Evolutionary conservation across 352 stramenopile species (phyloP).

Genomic region (Pseudoperonospora humuli): DNA sequence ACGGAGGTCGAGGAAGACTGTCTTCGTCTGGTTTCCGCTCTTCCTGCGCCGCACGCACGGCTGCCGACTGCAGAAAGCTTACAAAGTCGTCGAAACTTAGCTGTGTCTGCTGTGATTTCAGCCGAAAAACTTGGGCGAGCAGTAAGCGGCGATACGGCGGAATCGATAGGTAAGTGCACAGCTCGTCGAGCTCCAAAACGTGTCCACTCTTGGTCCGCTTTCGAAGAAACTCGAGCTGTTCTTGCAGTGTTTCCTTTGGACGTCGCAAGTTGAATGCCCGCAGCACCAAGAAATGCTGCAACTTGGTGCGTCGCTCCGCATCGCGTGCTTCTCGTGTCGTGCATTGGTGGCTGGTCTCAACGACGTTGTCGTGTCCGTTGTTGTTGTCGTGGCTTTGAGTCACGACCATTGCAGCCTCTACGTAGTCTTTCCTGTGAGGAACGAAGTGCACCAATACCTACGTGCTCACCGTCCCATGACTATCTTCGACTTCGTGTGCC

Average conservation of each 20-base stretch:
- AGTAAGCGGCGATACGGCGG: slow-evolving; percentile 51
- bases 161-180: slow-evolving; percentile 70
- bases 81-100: slow-evolving; percentile 51
- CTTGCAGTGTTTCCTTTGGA: slow-evolving; percentile 42
- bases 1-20: slow-evolving; percentile 19
- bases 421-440: too few species aligned
- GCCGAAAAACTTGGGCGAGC: slow-evolving; percentile 45
- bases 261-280: slow-evolving; percentile 68
- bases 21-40: slow-evolving; percentile 25
- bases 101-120: slow-evolving; percentile 25
- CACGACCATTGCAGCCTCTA: too few species aligned
- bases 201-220: slow-evolving; percentile 14
- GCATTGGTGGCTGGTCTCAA: too few species aligned
- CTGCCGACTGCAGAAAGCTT: slow-evolving; percentile 53
- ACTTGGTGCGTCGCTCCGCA: background rate
- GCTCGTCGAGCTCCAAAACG: slow-evolving; percentile 45
- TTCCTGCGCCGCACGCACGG: slow-evolving; percentile 38
- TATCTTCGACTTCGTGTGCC: slow-evolving; percentile 3
- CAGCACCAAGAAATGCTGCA: background rate
- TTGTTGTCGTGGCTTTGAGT: too few species aligned
- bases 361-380: too few species aligned
- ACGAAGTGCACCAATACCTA: too few species aligned
- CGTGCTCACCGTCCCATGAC: slow-evolving; percentile 7
- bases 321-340: too few species aligned
- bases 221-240: slow-evolving; percentile 61